A percentile compares a stretch with the other conserved stretches of the same genome.
Conservation (phyloP, 169 alveolate genomes). For the Sarcocystis neurona region DNA sequence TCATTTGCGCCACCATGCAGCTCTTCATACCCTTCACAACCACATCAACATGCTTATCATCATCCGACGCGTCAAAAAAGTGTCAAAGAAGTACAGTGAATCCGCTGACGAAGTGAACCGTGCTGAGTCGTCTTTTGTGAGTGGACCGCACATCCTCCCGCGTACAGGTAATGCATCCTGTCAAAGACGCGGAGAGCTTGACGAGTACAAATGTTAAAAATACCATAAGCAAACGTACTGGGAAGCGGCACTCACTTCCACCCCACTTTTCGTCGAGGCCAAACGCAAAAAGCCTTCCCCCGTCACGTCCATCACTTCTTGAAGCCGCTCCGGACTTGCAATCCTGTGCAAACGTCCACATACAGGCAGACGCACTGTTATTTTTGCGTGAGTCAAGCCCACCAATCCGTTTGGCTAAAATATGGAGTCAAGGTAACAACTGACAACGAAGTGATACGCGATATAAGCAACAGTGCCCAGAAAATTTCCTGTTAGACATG, state of each 20-base stretch:
- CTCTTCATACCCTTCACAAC: too few relatives aligned
- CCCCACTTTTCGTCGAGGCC: slow-evolving; percentile 46
- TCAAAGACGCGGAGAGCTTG: too few relatives aligned
- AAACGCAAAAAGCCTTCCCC: slow-evolving; percentile 41
- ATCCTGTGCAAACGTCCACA: slow-evolving; percentile 14
- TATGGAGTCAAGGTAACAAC: background rate
- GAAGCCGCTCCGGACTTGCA: background rate
- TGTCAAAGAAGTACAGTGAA: too few relatives aligned
- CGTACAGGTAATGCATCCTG: too few relatives aligned
- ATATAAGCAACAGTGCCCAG: background rate
- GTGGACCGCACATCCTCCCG: too few relatives aligned
- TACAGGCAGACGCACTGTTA: background rate
- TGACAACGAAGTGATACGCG: background rate
- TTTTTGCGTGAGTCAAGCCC: background rate
- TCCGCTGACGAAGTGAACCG: too few relatives aligned
- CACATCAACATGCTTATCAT: too few relatives aligned
- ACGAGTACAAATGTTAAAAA: background rate
- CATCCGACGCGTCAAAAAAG: too few relatives aligned
- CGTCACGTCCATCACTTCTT: background rate
- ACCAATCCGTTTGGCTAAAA: background rate
- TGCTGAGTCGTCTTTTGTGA: too few relatives aligned
- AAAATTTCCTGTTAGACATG: too few relatives aligned
- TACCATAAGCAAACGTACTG: background rate
- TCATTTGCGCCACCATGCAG: too few relatives aligned
- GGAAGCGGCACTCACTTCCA: background rate